Conservation (phyloP, 2,329 filamentous ascomycete genomes). For the Ophiocordyceps camponoti-floridani region DNA sequence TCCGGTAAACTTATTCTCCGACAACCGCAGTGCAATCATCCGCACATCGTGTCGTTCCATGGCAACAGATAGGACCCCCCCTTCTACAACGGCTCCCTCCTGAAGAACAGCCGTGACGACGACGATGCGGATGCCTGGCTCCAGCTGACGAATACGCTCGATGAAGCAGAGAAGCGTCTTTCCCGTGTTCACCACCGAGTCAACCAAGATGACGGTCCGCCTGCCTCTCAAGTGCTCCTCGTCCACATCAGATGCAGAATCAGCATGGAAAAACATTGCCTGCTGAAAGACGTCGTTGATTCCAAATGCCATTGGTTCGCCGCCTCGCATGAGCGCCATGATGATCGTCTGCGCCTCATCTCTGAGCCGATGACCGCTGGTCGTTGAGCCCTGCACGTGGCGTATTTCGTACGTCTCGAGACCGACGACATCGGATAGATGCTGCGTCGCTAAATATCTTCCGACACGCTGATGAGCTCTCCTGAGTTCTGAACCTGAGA, state of each 20-base stretch:
- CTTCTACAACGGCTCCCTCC: slow-evolving; percentile 7
- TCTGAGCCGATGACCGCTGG: slow-evolving; percentile 24
- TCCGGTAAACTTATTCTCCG: slow-evolving; percentile 36
- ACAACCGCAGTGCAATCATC: slow-evolving; percentile 34
- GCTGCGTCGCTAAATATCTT: slow-evolving; percentile 32
- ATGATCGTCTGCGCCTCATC: slow-evolving; percentile 32
- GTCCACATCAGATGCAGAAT: slow-evolving; percentile 20
- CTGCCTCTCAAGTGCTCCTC: slow-evolving; percentile 19
- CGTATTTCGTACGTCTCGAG: slow-evolving; percentile 26
- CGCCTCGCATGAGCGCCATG: slow-evolving; percentile 43
- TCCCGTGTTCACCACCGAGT: slow-evolving; percentile 43
- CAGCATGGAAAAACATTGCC: slow-evolving; percentile 32
- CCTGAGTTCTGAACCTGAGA: slow-evolving; percentile 26
- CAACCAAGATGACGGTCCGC: slow-evolving; percentile 32
- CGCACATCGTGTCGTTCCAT: slow-evolving; percentile 9
- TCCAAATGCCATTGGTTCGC: slow-evolving; percentile 42
- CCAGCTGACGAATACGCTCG: slow-evolving; percentile 21
- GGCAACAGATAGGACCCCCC: slow-evolving; percentile 4
- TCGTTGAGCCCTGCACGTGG: slow-evolving; percentile 31
- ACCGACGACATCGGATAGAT: slow-evolving; percentile 27
- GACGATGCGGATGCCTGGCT: slow-evolving; percentile 25
- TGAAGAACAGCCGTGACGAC: slow-evolving; percentile 39
- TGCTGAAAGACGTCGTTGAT: slow-evolving; percentile 32
- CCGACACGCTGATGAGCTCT: slow-evolving; percentile 30
- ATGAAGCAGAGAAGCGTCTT: slow-evolving; percentile 30